Conservation (phyloP, 441 rosid genomes). For the Isatis lusitanica region DNA sequence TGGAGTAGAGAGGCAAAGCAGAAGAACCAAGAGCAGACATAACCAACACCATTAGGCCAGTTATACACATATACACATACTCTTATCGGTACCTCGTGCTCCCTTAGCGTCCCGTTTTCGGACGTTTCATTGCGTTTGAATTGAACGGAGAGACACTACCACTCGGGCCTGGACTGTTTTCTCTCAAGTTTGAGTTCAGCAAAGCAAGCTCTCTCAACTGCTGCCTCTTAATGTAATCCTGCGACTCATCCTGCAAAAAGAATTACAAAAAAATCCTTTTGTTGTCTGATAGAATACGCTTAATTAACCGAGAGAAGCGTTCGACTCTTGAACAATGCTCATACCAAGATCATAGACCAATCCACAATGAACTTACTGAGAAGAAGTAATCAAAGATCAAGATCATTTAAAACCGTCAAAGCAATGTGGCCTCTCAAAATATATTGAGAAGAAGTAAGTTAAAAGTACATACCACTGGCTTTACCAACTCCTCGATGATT, state of each 20-base stretch:
- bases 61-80: conserved; percentile 21
- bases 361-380: background rate
- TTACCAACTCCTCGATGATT: conserved; percentile 91
- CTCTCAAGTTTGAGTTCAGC: conserved; percentile 86
- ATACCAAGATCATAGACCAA: background rate
- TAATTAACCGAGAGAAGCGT: background rate
- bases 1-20: conserved; percentile 25
- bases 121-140: conserved; percentile 92
- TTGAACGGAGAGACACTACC: conserved; percentile 91
- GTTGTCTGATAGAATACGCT: background rate
- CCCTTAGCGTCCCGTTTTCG: conserved; percentile 74
- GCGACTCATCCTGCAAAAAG: conserved; percentile 77
- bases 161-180: conserved; percentile 94
- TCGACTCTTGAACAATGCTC: background rate
- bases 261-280: background rate
- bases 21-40: conserved; percentile 25
- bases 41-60: conserved; percentile 25
- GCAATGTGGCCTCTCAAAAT: background rate
- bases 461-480: conserved; percentile 73
- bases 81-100: background rate
- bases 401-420: background rate
- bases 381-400: no score
- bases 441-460: background rate
- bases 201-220: conserved; percentile 88
- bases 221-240: conserved; percentile 90